phyloP scores from a whole-genome alignment of 345 rosid genomes.

The Zanthoxylum bungeanum region DNA sequence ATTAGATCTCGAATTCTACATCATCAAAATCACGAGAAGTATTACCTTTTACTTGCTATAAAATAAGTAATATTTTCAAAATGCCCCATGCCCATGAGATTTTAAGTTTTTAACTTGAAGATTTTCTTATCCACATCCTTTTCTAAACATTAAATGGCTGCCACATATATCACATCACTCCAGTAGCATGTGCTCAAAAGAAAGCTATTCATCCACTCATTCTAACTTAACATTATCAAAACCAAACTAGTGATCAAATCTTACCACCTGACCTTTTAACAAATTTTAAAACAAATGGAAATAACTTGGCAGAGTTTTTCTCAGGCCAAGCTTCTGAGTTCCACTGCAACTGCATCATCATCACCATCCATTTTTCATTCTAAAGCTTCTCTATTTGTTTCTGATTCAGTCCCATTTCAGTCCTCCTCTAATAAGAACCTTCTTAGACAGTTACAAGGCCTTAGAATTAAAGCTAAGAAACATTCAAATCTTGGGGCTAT shows the following conservation, averaged over 20 bases:
- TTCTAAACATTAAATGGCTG: constrained; percentile 35
- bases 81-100: background rate
- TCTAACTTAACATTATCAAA: background rate
- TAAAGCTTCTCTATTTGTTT: constrained; percentile 25
- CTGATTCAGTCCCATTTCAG: constrained; percentile 17
- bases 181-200: background rate
- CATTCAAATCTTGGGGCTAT: constrained; percentile 20
- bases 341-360: constrained; percentile 18
- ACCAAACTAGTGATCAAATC: background rate
- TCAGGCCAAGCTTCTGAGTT: constrained; percentile 23
- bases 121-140: constrained; percentile 32
- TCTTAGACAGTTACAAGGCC: constrained; percentile 22
- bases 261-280: background rate
- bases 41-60: too few species aligned
- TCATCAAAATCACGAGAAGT: too few species aligned
- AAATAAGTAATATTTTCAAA: too few species aligned
- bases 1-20: too few species aligned
- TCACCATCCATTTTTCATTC: constrained; percentile 25
- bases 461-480: constrained; percentile 23
- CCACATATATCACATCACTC: constrained; percentile 34
- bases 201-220: constrained; percentile 13
- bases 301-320: constrained; percentile 26
- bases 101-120: background rate
- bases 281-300: constrained; percentile 27
- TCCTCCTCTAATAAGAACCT: constrained; percentile 22